phyloP scores from a whole-genome alignment of 305 asterid species.

The Fraxinus dipetala region DNA sequence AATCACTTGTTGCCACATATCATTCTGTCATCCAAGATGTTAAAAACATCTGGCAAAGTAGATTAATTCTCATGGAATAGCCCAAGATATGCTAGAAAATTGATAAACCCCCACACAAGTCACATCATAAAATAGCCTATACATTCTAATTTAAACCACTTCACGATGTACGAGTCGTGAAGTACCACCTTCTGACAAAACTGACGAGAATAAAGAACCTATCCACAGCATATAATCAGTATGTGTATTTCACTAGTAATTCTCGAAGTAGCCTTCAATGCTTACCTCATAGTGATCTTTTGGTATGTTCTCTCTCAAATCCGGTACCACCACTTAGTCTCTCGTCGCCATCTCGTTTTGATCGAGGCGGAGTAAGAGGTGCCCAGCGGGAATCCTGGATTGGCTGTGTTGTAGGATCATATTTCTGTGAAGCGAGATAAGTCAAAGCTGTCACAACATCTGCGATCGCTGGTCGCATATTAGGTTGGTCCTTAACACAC shows the following conservation, averaged over 20 bases:
- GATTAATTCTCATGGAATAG: neutral
- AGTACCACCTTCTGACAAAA: neutral
- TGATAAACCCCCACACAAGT: neutral
- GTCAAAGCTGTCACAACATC: conserved; percentile 82
- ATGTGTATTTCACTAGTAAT: neutral
- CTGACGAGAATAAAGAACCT: neutral
- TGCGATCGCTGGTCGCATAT: conserved; percentile 61
- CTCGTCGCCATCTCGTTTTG: conserved; percentile 41
- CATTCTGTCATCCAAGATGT: no score
- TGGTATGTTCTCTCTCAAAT: conserved; percentile 30
- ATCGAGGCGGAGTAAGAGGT: conserved; percentile 55
- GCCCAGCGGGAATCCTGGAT: conserved; percentile 38
- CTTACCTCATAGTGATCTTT: conserved; percentile 28
- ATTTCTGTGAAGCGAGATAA: conserved; percentile 65
- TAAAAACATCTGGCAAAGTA: no score
- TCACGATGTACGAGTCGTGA: neutral
- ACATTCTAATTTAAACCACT: neutral
- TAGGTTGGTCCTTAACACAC: conserved; percentile 85
- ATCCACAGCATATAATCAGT: neutral
- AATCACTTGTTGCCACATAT: no score
- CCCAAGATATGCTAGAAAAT: conserved; percentile 17
- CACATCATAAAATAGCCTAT: neutral
- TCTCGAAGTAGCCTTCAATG: neutral
- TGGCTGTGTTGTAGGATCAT: conserved; percentile 31
- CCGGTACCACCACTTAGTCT: conserved; percentile 27